Conservation (phyloP, 192 early-diverging fungal species). For the Lobosporangium transversale region DNA sequence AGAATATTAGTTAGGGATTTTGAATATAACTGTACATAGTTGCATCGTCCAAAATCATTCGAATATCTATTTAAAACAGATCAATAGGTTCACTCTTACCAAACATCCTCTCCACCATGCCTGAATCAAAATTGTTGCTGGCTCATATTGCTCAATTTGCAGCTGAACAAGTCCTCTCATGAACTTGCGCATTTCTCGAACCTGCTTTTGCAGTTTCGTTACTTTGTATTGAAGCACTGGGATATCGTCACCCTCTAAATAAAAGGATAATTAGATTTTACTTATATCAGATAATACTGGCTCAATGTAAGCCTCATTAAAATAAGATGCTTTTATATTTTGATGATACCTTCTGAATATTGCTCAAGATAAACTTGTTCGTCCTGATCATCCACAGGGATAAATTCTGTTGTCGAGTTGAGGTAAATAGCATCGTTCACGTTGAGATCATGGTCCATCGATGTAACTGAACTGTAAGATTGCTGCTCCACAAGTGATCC, state of each 20-base stretch:
- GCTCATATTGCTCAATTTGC: slow-evolving; percentile 49
- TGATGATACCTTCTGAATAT: slow-evolving; percentile 46
- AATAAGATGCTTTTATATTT: too few relatives aligned
- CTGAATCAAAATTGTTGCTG: slow-evolving; percentile 50
- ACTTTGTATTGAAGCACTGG: slow-evolving; percentile 42
- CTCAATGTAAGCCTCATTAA: too few relatives aligned
- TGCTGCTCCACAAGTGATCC: slow-evolving; percentile 42
- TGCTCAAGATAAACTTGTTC: slow-evolving; percentile 48
- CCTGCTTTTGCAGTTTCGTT: slow-evolving; percentile 45
- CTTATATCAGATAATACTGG: too few relatives aligned
- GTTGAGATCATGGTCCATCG: slow-evolving; percentile 4
- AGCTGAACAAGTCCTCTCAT: slow-evolving; percentile 47
- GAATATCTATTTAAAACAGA: too few relatives aligned
- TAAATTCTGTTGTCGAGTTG: slow-evolving; percentile 45
- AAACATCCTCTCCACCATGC: slow-evolving; percentile 53
- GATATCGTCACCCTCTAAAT: slow-evolving; percentile 34
- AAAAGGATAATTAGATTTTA: too few relatives aligned
- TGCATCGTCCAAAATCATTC: too few relatives aligned
- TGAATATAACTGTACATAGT: too few relatives aligned
- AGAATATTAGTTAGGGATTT: background rate
- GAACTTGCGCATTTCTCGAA: slow-evolving; percentile 51
- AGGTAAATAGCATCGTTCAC: slow-evolving; percentile 31
- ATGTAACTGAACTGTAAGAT: slow-evolving; percentile 20
- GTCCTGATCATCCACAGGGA: slow-evolving; percentile 48
- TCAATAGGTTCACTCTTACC: slow-evolving; percentile 18